Evolutionary conservation across 768 basidiomycete genomes (phyloP).

Genomic region (Tricholoma saponaceum): DNA sequence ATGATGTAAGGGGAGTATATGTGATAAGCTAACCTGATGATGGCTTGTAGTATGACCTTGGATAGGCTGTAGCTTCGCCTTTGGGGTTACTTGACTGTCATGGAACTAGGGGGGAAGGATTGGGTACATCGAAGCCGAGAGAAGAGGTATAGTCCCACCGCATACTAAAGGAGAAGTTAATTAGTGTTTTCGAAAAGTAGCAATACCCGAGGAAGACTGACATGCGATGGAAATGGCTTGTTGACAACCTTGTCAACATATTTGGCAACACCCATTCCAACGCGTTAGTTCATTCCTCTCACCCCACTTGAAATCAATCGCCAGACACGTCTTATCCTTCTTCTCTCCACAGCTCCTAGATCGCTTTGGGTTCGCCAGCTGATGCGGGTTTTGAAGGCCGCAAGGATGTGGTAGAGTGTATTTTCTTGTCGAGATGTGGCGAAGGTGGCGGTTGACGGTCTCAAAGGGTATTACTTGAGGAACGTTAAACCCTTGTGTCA

Average conservation of each 20-base stretch:
- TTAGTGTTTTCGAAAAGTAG: not conserved
- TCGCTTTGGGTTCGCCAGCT: slow-evolving; percentile 59
- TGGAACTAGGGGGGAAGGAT: slow-evolving; percentile 53
- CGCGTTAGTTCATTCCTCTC: slow-evolving; percentile 65
- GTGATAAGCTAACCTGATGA: slow-evolving; percentile 51
- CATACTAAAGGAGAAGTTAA: slow-evolving; percentile 41
- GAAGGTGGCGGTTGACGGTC: slow-evolving; percentile 59
- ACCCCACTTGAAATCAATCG: slow-evolving; percentile 71
- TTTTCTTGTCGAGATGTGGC: slow-evolving; percentile 65
- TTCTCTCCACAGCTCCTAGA: slow-evolving; percentile 66
- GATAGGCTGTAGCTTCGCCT: slow-evolving; percentile 68
- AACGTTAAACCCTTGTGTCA: slow-evolving; percentile 73
- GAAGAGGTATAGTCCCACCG: slow-evolving; percentile 38
- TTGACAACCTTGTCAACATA: slow-evolving; percentile 63
- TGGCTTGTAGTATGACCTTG: slow-evolving; percentile 69
- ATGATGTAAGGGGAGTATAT: not conserved
- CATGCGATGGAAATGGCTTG: slow-evolving; percentile 68
- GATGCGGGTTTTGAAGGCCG: slow-evolving; percentile 62
- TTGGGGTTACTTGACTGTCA: slow-evolving; percentile 66
- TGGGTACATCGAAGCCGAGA: slow-evolving; percentile 6
- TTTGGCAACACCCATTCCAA: slow-evolving; percentile 75
- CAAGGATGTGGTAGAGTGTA: slow-evolving; percentile 59
- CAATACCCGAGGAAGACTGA: slow-evolving; percentile 28
- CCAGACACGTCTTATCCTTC: slow-evolving; percentile 70
- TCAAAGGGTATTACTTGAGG: slow-evolving; percentile 68